These are phyloP conservation scores for Lactifluus echinatus DNA, from an alignment of 768 basidiomycete genomes.

Conservation along the genomic window DNA sequence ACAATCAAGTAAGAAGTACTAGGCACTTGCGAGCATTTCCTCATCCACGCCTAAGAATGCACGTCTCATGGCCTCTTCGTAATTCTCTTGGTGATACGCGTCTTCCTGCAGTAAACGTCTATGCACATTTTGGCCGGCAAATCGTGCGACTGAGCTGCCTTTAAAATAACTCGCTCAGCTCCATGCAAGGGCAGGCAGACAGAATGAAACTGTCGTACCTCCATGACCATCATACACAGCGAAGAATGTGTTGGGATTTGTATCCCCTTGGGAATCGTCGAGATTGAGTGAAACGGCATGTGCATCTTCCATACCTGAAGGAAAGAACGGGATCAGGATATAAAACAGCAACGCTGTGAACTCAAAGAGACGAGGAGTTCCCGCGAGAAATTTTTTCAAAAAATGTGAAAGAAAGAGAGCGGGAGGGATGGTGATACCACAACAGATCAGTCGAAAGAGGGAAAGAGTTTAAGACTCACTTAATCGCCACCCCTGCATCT, in stretches of 20 bases:
- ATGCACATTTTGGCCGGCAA: slow-evolving; percentile 79
- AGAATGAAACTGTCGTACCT: slow-evolving; percentile 41
- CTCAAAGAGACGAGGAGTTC: not conserved
- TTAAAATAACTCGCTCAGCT: not conserved
- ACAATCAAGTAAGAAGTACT: not conserved
- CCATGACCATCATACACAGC: slow-evolving; percentile 99
- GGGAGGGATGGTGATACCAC: not conserved
- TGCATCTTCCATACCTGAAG: slow-evolving; percentile 93
- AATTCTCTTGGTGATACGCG: slow-evolving; percentile 60
- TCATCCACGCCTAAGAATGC: slow-evolving; percentile 94
- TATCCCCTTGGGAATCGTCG: slow-evolving; percentile 36
- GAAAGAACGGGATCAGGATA: slow-evolving; percentile 20
- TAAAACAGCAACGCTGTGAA: slow-evolving; percentile 2
- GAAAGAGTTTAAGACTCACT: slow-evolving; percentile 47
- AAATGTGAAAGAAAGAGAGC: not conserved
- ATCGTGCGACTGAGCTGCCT: slow-evolving; percentile 83
- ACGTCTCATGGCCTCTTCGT: slow-evolving; percentile 69
- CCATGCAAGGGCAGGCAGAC: slow-evolving; percentile 8
- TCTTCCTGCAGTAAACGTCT: slow-evolving; percentile 67
- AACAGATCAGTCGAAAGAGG: not conserved
- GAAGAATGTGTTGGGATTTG: slow-evolving; percentile 69
- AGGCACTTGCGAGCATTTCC: slow-evolving; percentile 76
- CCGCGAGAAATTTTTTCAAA: not conserved
- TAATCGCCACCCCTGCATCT: slow-evolving; percentile 99
- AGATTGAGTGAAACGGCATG: slow-evolving; percentile 71